Evolutionary conservation across 768 basidiomycete species (phyloP).

Genomic region (Psilocybe cubensis): DNA sequence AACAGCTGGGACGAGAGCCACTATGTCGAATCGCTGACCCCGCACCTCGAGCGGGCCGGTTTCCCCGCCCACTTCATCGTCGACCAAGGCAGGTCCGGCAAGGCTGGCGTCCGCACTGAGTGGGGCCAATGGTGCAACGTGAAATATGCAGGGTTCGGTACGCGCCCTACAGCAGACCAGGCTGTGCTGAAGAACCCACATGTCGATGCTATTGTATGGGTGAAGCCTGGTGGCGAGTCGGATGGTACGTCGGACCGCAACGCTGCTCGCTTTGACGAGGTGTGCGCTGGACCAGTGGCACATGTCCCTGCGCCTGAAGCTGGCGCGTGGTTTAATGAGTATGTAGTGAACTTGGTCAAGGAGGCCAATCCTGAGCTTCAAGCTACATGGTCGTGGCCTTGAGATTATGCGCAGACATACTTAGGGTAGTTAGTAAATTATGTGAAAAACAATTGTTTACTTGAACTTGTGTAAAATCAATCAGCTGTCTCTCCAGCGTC

Average conservation of each 20-base stretch:
- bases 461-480: background rate
- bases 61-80: conserved; percentile 40
- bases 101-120: conserved; percentile 22
- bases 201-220: conserved; percentile 45
- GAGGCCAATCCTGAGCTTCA: conserved; percentile 1
- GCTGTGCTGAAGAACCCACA: conserved; percentile 23
- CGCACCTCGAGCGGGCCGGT: conserved; percentile 30
- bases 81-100: conserved; percentile 37
- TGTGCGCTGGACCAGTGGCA: conserved; percentile 26
- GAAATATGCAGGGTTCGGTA: conserved; percentile 35
- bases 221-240: conserved; percentile 44
- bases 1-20: conserved; percentile 34
- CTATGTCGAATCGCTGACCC: conserved; percentile 32
- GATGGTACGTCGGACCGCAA: conserved; percentile 40
- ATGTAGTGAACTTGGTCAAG: conserved; percentile 3
- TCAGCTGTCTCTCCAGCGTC: too few relatives aligned
- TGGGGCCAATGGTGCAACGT: conserved; percentile 27
- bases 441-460: too few relatives aligned
- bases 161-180: conserved; percentile 33
- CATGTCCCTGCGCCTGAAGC: conserved; percentile 38
- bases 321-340: conserved; percentile 34
- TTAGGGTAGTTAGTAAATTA: too few relatives aligned
- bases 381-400: background rate
- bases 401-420: too few relatives aligned
- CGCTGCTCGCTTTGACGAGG: conserved; percentile 33